These are phyloP conservation scores for Verticillium albo-atrum DNA, from an alignment of 2,329 filamentous ascomycete genomes.

Conservation along the genomic window DNA sequence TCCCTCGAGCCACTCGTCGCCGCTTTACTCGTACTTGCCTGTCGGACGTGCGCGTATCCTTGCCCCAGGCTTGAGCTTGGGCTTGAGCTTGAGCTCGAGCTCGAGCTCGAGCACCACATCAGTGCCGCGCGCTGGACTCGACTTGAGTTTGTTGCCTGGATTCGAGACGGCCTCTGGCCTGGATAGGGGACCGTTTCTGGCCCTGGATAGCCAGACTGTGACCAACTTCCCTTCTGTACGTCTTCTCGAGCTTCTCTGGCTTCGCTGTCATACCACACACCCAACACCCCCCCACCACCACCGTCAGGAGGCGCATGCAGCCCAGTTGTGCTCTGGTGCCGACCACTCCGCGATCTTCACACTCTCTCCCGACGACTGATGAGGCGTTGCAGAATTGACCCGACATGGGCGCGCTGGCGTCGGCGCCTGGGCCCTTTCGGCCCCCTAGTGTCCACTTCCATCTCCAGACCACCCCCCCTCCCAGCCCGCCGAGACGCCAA, in stretches of 20 bases:
- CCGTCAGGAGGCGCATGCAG: not conserved
- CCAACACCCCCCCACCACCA: too few species aligned
- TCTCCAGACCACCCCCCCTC: not conserved
- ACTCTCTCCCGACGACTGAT: not conserved
- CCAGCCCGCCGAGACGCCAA: not conserved
- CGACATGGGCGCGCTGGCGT: not conserved
- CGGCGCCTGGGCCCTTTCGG: not conserved
- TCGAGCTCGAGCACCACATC: not conserved
- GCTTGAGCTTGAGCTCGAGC: not conserved
- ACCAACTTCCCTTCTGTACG: too few species aligned
- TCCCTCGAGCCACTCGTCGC: not conserved
- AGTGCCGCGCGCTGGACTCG: not conserved
- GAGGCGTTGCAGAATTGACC: not conserved
- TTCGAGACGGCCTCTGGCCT: too few species aligned
- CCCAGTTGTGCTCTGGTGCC: not conserved
- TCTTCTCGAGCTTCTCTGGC: too few species aligned
- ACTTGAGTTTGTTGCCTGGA: too few species aligned
- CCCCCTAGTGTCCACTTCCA: not conserved
- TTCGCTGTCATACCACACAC: too few species aligned
- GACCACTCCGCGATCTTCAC: not conserved
- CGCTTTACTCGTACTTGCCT: not conserved
- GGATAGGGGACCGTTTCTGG: too few species aligned
- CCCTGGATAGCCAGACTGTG: too few species aligned
- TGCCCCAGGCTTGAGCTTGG: not conserved
- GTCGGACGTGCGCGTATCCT: not conserved